phyloP scores from a whole-genome alignment of 2,329 filamentous ascomycete genomes.

The Albifimbria verrucaria region DNA sequence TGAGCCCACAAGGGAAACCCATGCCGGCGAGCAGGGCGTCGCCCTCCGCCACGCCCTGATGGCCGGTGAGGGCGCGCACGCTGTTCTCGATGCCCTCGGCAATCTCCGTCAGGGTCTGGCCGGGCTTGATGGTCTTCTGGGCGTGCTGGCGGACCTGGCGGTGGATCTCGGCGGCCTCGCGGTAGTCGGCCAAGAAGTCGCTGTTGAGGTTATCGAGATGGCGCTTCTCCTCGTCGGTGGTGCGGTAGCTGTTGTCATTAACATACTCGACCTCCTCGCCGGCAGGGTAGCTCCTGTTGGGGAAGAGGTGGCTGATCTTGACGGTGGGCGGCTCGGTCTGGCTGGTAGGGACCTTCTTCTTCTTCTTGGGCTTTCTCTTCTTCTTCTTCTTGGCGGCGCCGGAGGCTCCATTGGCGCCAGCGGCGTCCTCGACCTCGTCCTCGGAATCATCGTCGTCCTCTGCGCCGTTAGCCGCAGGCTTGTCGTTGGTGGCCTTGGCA shows the following conservation, averaged over 20 bases:
- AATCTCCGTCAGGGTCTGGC: slow-evolving; percentile 76
- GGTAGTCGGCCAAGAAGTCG: slow-evolving; percentile 77
- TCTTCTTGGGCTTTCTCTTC: slow-evolving; percentile 83
- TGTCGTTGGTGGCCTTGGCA: slow-evolving; percentile 36
- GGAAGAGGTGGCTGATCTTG: slow-evolving; percentile 68
- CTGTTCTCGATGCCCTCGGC: slow-evolving; percentile 84
- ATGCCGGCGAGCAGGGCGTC: slow-evolving; percentile 77
- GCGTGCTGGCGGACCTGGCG: slow-evolving; percentile 83
- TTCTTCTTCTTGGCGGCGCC: slow-evolving; percentile 44
- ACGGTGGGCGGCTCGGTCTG: slow-evolving; percentile 75
- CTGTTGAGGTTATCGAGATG: slow-evolving; percentile 78
- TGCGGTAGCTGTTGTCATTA: slow-evolving; percentile 73
- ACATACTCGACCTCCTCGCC: slow-evolving; percentile 77
- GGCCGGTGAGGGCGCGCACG: slow-evolving; percentile 72
- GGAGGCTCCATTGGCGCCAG: slow-evolving; percentile 34
- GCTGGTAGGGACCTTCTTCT: slow-evolving; percentile 71
- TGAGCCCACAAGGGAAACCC: slow-evolving; percentile 82
- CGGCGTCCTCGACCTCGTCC: slow-evolving; percentile 36
- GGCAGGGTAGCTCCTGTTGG: slow-evolving; percentile 67
- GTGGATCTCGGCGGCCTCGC: slow-evolving; percentile 84
- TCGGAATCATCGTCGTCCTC: slow-evolving; percentile 54
- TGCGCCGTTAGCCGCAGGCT: slow-evolving; percentile 34
- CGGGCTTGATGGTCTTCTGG: slow-evolving; percentile 76
- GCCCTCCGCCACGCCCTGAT: slow-evolving; percentile 72
- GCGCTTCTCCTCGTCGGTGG: slow-evolving; percentile 79